Evolutionary conservation across 805 yeast genomes (phyloP), one percentile per base, ranked within the genome.

Genomic region (Starmerella gropengiesseri): DNA sequence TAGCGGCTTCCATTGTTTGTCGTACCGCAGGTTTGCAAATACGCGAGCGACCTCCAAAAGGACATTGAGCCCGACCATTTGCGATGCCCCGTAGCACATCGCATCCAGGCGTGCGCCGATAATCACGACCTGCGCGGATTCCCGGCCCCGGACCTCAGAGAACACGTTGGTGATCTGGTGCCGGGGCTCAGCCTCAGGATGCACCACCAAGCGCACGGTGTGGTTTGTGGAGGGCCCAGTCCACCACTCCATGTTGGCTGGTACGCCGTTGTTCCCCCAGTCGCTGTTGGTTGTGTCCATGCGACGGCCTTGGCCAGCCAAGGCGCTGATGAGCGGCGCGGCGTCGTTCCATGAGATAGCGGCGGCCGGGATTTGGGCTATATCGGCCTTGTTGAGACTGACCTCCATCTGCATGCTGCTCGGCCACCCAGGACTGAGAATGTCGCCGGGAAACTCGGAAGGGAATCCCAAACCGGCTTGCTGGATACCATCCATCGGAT

Each of bases 71-170:
- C 94, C 93, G 3, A 93, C 77, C 50, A 75, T 73, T 26, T 74
- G 68, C 3, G 73, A 62, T 0, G 93, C 77, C n/a, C 95, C 96
- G 51, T 64, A 71, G 48, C 85, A 75, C 19, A 77, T 65, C 0
- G 94, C 67, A 56, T 86, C 95, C 51, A 95, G 66, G 4, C 81
- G 73, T 0, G 95, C 86, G 1, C 94, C 95, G 43, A 89, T 73
- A 2, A 87, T 66, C 4, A 89, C 62, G 0, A 83, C 84, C 14
- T 45, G 36, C 17, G 67, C 64, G 61, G 84, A 94, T 56, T 89
- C 96, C 36, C 77, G 64, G 11, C 96, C 96, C 26, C 71, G 69
- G 18, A 87, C 74, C 34, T 78, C 73, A 1, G 89, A 94, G 21
- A 84, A 57, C 1, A 87, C 75, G 55, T 86, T 83, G 83, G 91